These are phyloP conservation scores for Phylloboletellus chloephorus DNA, from an alignment of 1,284 basidiomycete species.

Conservation along the genomic window DNA sequence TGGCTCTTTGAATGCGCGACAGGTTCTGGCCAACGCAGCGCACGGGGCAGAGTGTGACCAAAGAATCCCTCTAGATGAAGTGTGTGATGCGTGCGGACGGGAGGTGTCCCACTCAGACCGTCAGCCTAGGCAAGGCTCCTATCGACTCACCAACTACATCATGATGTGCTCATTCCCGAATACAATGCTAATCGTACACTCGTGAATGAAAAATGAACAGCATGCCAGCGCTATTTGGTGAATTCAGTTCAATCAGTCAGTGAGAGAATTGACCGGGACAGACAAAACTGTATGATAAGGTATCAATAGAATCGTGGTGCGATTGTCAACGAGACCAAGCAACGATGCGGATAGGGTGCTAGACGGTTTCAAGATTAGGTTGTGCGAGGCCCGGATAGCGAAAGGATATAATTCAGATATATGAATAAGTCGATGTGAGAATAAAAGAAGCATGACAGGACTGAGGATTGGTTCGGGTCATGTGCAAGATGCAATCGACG, in stretches of 20 bases:
- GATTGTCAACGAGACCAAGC: slow-evolving; percentile 2
- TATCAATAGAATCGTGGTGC: neutral
- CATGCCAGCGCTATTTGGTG: slow-evolving; percentile 14
- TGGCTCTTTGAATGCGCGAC: slow-evolving; percentile 24
- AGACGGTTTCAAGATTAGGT: neutral
- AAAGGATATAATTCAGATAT: slow-evolving; percentile 11
- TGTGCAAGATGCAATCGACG: neutral
- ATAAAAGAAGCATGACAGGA: slow-evolving; percentile 8
- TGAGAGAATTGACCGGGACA: neutral
- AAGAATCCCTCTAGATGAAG: slow-evolving; percentile 23
- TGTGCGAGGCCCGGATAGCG: neutral
- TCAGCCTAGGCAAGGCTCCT: no score
- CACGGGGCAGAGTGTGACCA: slow-evolving; percentile 4
- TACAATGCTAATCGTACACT: no score
- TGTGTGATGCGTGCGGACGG: slow-evolving; percentile 18
- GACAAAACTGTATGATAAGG: slow-evolving; percentile 6
- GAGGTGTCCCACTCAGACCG: no score
- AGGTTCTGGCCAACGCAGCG: slow-evolving; percentile 19
- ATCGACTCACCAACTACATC: no score
- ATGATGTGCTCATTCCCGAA: no score
- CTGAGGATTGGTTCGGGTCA: neutral
- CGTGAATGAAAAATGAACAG: slow-evolving; percentile 2
- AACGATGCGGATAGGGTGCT: neutral
- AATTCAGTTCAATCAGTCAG: slow-evolving; percentile 7
- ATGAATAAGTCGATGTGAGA: slow-evolving; percentile 15